These are phyloP conservation scores for Calonectria ilicicola DNA, from an alignment of 2,329 filamentous ascomycete species.

Conservation along the genomic window DNA sequence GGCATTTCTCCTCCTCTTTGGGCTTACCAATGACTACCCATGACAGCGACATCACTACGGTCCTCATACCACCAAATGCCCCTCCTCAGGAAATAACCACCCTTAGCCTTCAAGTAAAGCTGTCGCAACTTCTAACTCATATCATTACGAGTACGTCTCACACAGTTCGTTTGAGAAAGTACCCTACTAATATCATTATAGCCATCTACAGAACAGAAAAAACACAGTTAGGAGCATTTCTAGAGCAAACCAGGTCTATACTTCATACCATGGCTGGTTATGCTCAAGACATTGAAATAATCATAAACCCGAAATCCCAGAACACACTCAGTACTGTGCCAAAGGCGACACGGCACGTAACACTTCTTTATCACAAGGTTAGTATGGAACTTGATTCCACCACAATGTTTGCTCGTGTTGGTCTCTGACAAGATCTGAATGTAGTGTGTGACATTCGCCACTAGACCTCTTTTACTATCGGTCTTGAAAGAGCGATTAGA, in stretches of 20 bases:
- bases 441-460: conserved; percentile 54
- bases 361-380: conserved; percentile 54
- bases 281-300: conserved; percentile 53
- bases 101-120: conserved; percentile 49
- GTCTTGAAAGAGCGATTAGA: conserved; percentile 52
- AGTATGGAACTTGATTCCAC: not conserved
- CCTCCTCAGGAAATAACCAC: conserved; percentile 44
- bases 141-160: conserved; percentile 49
- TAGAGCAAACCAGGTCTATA: conserved; percentile 51
- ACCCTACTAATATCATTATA: conserved; percentile 20
- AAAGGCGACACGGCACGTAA: conserved; percentile 51
- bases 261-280: conserved; percentile 51
- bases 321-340: conserved; percentile 51
- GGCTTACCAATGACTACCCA: conserved; percentile 52
- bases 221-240: conserved; percentile 48
- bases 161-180: fast-evolving
- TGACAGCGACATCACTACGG: conserved; percentile 54
- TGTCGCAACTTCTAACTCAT: conserved; percentile 50
- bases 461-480: conserved; percentile 52
- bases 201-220: conserved; percentile 51
- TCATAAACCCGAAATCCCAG: conserved; percentile 48
- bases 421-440: conserved; percentile 9
- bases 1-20: conserved; percentile 53
- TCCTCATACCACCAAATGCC: conserved; percentile 42
- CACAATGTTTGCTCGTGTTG: not conserved